A percentile compares a stretch with the other conserved stretches of the same genome.
These are phyloP conservation scores for Magnusiomyces ingens DNA, from an alignment of 1,139 yeast genomes.

Conservation along the genomic window DNA sequence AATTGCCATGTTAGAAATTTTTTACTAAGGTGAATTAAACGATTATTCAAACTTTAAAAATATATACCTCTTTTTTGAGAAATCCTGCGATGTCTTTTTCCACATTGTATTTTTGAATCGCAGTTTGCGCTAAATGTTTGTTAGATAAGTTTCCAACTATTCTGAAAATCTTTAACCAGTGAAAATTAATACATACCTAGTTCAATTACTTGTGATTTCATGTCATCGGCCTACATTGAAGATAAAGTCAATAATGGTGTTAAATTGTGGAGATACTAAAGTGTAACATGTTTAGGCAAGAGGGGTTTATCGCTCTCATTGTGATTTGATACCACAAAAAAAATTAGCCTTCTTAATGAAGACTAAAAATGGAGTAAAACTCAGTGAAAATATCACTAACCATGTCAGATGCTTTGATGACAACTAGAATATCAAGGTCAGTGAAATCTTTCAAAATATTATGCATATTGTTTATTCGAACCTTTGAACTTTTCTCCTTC, in stretches of 20 bases:
- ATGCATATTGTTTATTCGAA: not conserved
- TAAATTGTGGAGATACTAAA: not conserved
- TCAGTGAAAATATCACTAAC: slow-evolving; percentile 11
- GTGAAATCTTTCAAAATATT: not conserved
- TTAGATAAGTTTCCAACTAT: slow-evolving; percentile 13
- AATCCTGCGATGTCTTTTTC: slow-evolving; percentile 69
- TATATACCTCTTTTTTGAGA: slow-evolving; percentile 63
- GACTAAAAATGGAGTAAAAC: not conserved
- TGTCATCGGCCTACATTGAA: slow-evolving; percentile 27
- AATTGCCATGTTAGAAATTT: not conserved
- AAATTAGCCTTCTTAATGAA: not conserved
- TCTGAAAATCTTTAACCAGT: not conserved
- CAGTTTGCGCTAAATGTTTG: slow-evolving; percentile 50
- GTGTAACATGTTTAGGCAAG: not conserved
- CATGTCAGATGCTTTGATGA: slow-evolving; percentile 26
- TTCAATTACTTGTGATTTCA: slow-evolving; percentile 29
- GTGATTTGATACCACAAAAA: not conserved
- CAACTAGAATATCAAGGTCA: slow-evolving; percentile 14
- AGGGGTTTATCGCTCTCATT: too few species aligned
- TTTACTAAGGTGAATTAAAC: not conserved
- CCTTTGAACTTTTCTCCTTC: not conserved
- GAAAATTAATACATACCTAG: slow-evolving; percentile 23
- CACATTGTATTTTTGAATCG: slow-evolving; percentile 50
- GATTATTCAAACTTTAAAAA: not conserved
- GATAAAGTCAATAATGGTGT: not conserved